Conservation (phyloP, 2,329 filamentous ascomycete genomes). For the Hysterium pulicare region DNA sequence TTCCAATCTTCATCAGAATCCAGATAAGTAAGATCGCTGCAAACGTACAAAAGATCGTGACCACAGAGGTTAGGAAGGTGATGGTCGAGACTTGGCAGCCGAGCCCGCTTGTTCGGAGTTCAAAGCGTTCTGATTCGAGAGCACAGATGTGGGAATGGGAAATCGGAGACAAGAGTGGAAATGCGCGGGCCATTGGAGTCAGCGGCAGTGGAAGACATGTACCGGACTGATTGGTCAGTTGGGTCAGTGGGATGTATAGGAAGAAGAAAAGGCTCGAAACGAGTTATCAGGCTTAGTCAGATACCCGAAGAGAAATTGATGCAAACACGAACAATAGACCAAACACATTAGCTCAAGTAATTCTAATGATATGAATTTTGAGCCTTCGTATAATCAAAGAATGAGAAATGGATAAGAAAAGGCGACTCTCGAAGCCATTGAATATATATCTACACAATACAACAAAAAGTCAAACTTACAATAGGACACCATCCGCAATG, state of each 20-base stretch:
- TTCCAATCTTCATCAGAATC: constrained; percentile 16
- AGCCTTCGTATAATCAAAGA: neutral
- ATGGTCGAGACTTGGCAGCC: constrained; percentile 48
- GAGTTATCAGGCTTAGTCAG: neutral
- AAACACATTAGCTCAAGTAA: neutral
- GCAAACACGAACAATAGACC: neutral
- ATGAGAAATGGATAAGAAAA: neutral
- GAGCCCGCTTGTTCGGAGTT: constrained; percentile 42
- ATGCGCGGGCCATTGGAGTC: constrained; percentile 33
- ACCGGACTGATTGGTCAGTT: constrained; percentile 29
- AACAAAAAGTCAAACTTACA: too few species aligned
- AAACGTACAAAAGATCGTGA: constrained; percentile 43
- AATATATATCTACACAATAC: too few species aligned
- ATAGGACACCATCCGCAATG: constrained; percentile 46
- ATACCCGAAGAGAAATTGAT: neutral
- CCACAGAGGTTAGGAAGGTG: constrained; percentile 42
- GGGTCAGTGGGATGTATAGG: constrained; percentile 5
- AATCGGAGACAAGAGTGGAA: constrained; percentile 40
- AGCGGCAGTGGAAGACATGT: constrained; percentile 43
- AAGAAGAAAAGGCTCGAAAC: neutral
- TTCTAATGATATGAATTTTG: neutral
- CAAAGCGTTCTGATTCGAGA: constrained; percentile 41
- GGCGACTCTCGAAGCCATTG: too few species aligned
- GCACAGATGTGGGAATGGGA: constrained; percentile 31
- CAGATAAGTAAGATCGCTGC: constrained; percentile 37